Percentiles rank a stretch among this genome's conserved stretches.
Conservation (phyloP, 495 filamentous ascomycete genomes). For the Baudoinia panamericana region DNA sequence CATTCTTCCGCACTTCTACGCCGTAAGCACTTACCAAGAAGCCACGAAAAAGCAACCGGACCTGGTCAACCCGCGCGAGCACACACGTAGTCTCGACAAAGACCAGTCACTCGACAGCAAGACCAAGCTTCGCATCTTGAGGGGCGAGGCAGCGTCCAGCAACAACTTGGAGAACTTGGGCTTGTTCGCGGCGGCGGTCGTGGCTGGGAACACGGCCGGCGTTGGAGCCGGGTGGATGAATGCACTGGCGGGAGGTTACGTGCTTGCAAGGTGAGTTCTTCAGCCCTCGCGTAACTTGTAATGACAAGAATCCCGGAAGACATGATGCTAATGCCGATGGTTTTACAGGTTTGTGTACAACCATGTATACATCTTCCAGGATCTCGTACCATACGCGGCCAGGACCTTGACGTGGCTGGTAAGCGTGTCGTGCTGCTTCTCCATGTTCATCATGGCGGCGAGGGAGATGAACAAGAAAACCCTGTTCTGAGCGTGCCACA, state of each 20-base stretch:
- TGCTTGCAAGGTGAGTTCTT: conserved; percentile 24
- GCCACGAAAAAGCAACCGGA: conserved; percentile 33
- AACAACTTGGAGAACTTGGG: conserved; percentile 41
- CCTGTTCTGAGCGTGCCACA: too few relatives aligned
- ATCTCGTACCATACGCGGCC: conserved; percentile 28
- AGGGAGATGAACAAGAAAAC: conserved; percentile 5
- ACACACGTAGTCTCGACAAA: conserved; percentile 25
- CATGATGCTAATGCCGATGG: too few relatives aligned
- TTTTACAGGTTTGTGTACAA: conserved; percentile 37
- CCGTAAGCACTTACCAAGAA: conserved; percentile 18
- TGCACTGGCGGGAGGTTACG: conserved; percentile 30
- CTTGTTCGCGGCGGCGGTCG: conserved; percentile 37
- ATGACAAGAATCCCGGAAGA: too few relatives aligned
- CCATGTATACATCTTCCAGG: conserved; percentile 31
- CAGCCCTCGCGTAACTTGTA: too few relatives aligned
- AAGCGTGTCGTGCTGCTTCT: conserved; percentile 24
- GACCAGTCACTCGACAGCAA: conserved; percentile 32
- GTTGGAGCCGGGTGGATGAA: conserved; percentile 30
- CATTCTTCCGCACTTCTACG: conserved; percentile 29
- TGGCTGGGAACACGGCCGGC: conserved; percentile 36
- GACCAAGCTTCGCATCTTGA: conserved; percentile 31
- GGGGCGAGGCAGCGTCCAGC: conserved; percentile 34
- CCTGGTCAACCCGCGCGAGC: conserved; percentile 28
- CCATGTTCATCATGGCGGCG: conserved; percentile 36
- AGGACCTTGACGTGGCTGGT: conserved; percentile 32